Evolutionary conservation across 495 filamentous ascomycete genomes (phyloP).

Genomic region (Penicillium lividum): DNA sequence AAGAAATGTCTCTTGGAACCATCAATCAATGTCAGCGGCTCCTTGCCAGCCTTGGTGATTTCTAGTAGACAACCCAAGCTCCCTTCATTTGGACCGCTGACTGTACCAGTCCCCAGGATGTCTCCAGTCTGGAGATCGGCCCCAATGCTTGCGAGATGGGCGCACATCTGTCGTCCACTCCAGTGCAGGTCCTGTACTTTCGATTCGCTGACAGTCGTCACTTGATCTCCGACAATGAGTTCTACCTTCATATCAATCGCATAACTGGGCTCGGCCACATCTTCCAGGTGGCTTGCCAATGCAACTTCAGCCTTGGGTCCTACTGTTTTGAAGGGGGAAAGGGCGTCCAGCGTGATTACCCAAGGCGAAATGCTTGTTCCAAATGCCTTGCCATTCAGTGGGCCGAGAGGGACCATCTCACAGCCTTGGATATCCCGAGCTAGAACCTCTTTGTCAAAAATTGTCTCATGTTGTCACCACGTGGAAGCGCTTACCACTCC

Average conservation of each 20-base stretch:
- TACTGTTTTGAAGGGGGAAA: conserved; percentile 57
- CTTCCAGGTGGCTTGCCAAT: conserved; percentile 63
- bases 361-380: conserved; percentile 78
- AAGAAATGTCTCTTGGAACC: conserved; percentile 63
- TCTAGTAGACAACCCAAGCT: conserved; percentile 73
- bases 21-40: conserved; percentile 56
- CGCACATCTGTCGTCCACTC: conserved; percentile 84
- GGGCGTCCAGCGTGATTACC: conserved; percentile 77
- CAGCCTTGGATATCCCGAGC: conserved; percentile 39
- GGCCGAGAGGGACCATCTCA: conserved; percentile 41
- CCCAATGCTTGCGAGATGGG: conserved; percentile 77
- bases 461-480: conserved; percentile 39
- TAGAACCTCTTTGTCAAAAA: conserved; percentile 12
- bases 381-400: conserved; percentile 72
- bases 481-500: conserved; percentile 66
- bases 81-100: conserved; percentile 60
- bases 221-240: conserved; percentile 56
- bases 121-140: conserved; percentile 76
- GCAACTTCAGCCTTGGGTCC: conserved; percentile 57
- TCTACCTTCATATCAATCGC: conserved; percentile 69
- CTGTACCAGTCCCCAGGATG: conserved; percentile 79
- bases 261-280: conserved; percentile 59
- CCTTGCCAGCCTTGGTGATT: conserved; percentile 63
- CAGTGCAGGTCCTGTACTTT: conserved; percentile 68
- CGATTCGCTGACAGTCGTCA: conserved; percentile 59